phyloP scores from a whole-genome alignment of 1,139 yeast genomes.

The Suhomyces bolitotheri region DNA sequence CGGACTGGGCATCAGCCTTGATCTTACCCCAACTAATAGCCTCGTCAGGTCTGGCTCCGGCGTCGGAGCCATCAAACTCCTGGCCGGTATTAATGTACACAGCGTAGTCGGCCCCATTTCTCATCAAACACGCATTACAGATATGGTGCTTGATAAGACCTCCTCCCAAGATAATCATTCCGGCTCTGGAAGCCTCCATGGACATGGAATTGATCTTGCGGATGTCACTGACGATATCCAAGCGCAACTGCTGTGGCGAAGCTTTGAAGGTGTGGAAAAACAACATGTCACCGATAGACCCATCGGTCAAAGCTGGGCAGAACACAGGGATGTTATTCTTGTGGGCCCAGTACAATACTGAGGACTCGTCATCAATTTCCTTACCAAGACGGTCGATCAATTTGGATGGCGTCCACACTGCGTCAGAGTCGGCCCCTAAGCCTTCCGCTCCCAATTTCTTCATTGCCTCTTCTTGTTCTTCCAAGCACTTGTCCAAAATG shows the following conservation, averaged over 20 bases:
- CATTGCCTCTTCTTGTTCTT: conserved; percentile 79
- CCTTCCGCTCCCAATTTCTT: conserved; percentile 61
- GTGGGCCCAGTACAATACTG: conserved; percentile 98
- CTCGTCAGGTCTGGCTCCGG: conserved; percentile 99
- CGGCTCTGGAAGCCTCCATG: conserved; percentile 94
- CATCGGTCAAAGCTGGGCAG: conserved; percentile 97
- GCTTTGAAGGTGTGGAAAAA: conserved; percentile 97
- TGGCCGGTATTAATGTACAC: conserved; percentile 97
- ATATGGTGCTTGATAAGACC: conserved; percentile 96
- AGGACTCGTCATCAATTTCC: conserved; percentile 88
- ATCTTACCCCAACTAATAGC: conserved; percentile 99
- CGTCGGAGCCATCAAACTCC: conserved; percentile 98
- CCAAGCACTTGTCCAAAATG: conserved; percentile 77
- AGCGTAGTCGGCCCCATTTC: conserved; percentile 98
- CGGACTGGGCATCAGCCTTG: conserved; percentile 87
- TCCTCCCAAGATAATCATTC: conserved; percentile 95
- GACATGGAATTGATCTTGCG: conserved; percentile 88
- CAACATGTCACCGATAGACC: conserved; percentile 97
- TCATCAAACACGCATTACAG: conserved; percentile 96
- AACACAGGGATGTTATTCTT: conserved; percentile 93
- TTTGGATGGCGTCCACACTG: conserved; percentile 89
- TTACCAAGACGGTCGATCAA: conserved; percentile 91
- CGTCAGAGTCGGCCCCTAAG: conserved; percentile 41
- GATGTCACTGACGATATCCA: conserved; percentile 93
- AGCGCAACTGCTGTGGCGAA: conserved; percentile 81